Evolutionary conservation across 805 yeast species (phyloP).

Genomic region (Brettanomyces bruxellensis): DNA sequence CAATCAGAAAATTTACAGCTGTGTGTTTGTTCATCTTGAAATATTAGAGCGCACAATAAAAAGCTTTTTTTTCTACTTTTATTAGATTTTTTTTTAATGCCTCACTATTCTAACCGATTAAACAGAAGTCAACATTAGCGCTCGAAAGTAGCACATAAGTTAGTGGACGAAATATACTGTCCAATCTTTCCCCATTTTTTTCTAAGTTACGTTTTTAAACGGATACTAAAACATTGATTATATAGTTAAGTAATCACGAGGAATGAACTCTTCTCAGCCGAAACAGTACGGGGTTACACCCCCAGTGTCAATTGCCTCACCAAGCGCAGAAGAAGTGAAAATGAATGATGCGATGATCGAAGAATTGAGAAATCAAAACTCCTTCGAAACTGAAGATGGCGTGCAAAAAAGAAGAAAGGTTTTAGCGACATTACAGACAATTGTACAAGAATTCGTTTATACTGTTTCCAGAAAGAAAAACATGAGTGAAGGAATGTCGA

Average conservation of each 20-base stretch:
- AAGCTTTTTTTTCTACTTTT: too few relatives aligned
- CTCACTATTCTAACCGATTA: too few relatives aligned
- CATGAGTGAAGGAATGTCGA: constrained; percentile 96
- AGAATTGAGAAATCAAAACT: constrained; percentile 74
- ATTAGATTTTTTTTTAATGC: too few relatives aligned
- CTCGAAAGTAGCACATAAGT: too few relatives aligned
- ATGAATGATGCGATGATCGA: constrained; percentile 69
- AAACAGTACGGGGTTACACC: constrained; percentile 59
- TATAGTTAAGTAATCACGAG: not conserved
- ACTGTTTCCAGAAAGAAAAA: constrained; percentile 72
- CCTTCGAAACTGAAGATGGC: constrained; percentile 82
- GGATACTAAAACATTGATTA: too few relatives aligned
- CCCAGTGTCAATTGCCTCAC: constrained; percentile 80
- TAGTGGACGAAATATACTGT: too few relatives aligned
- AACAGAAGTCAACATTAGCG: too few relatives aligned
- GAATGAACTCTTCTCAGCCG: not conserved
- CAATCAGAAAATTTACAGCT: too few relatives aligned
- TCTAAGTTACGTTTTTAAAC: too few relatives aligned
- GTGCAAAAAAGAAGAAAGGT: constrained; percentile 76
- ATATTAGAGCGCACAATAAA: too few relatives aligned
- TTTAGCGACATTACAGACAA: constrained; percentile 56
- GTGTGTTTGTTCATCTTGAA: too few relatives aligned
- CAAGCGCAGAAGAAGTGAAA: constrained; percentile 70
- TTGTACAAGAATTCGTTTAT: constrained; percentile 77
- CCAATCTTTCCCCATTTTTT: too few relatives aligned